Evolutionary conservation across 768 basidiomycete genomes (phyloP).

Genomic region (Boletus vinaceobasis): DNA sequence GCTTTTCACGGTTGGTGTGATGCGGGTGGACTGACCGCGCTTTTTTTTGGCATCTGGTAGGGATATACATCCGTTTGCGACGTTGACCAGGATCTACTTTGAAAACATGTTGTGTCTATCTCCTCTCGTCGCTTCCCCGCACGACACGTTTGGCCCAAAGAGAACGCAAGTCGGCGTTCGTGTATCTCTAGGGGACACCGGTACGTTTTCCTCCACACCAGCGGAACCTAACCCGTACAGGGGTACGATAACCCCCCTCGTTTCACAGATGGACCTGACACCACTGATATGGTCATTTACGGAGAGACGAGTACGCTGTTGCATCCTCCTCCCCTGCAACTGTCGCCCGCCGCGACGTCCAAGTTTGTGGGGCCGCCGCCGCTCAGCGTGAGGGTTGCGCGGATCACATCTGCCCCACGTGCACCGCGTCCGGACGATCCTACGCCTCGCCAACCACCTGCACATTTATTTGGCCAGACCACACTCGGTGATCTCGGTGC

Average conservation of each 20-base stretch:
- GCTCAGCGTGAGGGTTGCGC: slow-evolving; percentile 49
- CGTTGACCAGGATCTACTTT: slow-evolving; percentile 62
- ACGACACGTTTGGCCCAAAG: slow-evolving; percentile 16
- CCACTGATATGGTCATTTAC: slow-evolving; percentile 62
- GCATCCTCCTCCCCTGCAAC: slow-evolving; percentile 6
- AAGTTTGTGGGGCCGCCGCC: slow-evolving; percentile 21
- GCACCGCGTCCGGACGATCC: slow-evolving; percentile 73
- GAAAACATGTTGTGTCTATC: slow-evolving; percentile 64
- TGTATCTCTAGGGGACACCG: slow-evolving; percentile 66
- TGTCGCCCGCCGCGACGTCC: slow-evolving; percentile 17
- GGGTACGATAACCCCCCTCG: background rate
- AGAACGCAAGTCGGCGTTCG: slow-evolving; percentile 58
- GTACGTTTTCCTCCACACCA: slow-evolving; percentile 30
- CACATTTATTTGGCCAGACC: slow-evolving; percentile 17
- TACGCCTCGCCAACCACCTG: slow-evolving; percentile 67
- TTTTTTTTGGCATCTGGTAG: slow-evolving; percentile 31
- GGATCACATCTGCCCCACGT: slow-evolving; percentile 45
- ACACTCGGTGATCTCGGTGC: slow-evolving; percentile 16
- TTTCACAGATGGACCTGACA: slow-evolving; percentile 59
- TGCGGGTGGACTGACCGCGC: background rate
- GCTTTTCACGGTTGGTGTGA: background rate
- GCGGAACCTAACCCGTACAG: background rate
- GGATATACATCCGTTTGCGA: slow-evolving; percentile 67
- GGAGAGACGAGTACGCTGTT: slow-evolving; percentile 32
- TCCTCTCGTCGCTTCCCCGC: slow-evolving; percentile 28